These are phyloP conservation scores for Graphiopsis chlorocephala DNA, from an alignment of 2,329 filamentous ascomycete species.

Conservation along the genomic window DNA sequence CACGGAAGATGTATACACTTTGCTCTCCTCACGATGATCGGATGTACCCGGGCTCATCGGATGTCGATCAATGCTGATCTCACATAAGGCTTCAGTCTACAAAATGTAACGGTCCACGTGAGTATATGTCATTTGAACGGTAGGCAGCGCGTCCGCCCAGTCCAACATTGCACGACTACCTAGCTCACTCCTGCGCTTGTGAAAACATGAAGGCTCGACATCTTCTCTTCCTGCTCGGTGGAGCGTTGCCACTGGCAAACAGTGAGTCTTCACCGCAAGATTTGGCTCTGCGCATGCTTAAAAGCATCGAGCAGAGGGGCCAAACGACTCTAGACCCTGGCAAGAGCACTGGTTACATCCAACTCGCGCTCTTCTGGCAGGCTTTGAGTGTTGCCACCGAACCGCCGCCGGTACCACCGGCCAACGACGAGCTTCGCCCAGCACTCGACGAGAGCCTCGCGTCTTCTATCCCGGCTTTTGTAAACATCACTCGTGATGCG, in stretches of 20 bases:
- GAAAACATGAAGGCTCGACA: not conserved
- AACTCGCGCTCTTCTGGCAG: slow-evolving; percentile 37
- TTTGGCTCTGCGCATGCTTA: slow-evolving; percentile 28
- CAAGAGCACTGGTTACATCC: slow-evolving; percentile 26
- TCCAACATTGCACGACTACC: not conserved
- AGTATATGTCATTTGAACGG: not conserved
- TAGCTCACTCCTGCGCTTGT: not conserved
- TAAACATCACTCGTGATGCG: slow-evolving; percentile 24
- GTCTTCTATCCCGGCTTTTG: slow-evolving; percentile 22
- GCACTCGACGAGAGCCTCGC: slow-evolving; percentile 24
- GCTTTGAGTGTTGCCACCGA: slow-evolving; percentile 27
- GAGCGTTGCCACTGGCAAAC: not conserved
- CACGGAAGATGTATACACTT: not conserved
- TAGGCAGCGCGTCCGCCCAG: not conserved
- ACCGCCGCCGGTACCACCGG: slow-evolving; percentile 18
- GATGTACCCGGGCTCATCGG: not conserved
- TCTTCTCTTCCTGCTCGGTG: not conserved
- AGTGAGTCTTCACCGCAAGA: not conserved
- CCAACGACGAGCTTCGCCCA: slow-evolving; percentile 16
- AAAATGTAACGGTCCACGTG: not conserved
- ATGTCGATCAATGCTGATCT: not conserved
- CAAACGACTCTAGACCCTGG: slow-evolving; percentile 30
- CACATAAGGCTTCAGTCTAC: not conserved
- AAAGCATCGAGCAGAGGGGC: slow-evolving; percentile 33
- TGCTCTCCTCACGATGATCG: not conserved